phyloP scores from a whole-genome alignment of 257 asterid genomes.

The Paulownia fortunei region DNA sequence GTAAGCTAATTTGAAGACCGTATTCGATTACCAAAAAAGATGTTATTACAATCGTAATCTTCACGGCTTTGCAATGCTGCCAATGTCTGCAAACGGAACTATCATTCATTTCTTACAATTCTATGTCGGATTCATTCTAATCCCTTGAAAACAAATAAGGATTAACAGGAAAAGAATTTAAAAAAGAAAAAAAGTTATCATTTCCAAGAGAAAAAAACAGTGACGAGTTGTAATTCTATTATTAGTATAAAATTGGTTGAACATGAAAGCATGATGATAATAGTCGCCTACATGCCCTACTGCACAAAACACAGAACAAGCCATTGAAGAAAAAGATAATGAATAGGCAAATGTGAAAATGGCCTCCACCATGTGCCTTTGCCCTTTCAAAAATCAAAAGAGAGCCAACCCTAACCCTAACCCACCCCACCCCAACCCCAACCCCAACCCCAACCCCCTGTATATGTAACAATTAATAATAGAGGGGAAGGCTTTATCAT shows the following conservation, averaged over 20 bases:
- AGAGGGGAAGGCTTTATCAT: slow-evolving; percentile 16
- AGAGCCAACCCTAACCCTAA: background rate
- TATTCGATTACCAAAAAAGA: slow-evolving; percentile 10
- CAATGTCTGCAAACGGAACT: background rate
- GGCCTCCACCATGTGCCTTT: slow-evolving; percentile 71
- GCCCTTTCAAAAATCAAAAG: slow-evolving; percentile 32
- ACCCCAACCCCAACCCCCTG: background rate
- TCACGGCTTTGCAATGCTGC: slow-evolving; percentile 29
- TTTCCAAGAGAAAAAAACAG: background rate
- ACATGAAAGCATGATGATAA: slow-evolving; percentile 53
- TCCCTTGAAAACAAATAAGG: background rate
- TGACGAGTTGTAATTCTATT: background rate
- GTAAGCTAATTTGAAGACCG: slow-evolving; percentile 34
- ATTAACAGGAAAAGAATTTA: background rate
- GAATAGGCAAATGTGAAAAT: slow-evolving; percentile 37
- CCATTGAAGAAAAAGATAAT: slow-evolving; percentile 39
- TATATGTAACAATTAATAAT: slow-evolving; percentile 19
- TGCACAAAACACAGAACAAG: slow-evolving; percentile 48
- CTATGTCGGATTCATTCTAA: background rate
- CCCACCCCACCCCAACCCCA: background rate
- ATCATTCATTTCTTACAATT: background rate
- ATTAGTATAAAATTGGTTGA: slow-evolving; percentile 4
- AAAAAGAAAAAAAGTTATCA: background rate
- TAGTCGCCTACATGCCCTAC: slow-evolving; percentile 28
- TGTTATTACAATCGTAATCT: slow-evolving; percentile 25